These are phyloP conservation scores for Byssochlamys sp. DNA, from an alignment of 2,329 filamentous ascomycete species.

Conservation along the genomic window DNA sequence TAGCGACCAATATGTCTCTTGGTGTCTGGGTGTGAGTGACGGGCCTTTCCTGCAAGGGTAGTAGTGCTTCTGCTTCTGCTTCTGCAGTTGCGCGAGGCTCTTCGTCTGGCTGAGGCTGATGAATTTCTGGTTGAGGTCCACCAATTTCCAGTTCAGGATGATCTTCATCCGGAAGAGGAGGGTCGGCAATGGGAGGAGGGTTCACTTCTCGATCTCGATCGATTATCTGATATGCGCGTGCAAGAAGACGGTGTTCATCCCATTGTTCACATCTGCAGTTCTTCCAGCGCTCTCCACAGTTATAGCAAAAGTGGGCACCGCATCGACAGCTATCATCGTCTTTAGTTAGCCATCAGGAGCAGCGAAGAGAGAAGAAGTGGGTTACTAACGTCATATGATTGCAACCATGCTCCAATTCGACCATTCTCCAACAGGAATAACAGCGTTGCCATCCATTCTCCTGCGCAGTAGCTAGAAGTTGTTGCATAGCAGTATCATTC, in stretches of 20 bases:
- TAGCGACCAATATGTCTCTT: neutral
- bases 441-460: constrained; percentile 46
- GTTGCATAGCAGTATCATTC: constrained; percentile 31
- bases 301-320: constrained; percentile 42
- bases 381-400: constrained; percentile 48
- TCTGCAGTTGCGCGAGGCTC: neutral
- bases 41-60: too few species aligned
- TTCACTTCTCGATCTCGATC: constrained; percentile 14
- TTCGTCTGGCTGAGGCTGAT: neutral
- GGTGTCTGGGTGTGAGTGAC: neutral
- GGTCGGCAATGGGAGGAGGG: neutral
- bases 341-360: neutral
- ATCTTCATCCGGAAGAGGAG: neutral
- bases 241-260: constrained; percentile 27
- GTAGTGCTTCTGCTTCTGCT: too few species aligned
- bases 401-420: constrained; percentile 45
- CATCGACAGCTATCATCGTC: constrained; percentile 37
- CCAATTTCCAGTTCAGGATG: neutral
- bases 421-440: constrained; percentile 34
- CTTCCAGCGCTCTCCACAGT: constrained; percentile 37
- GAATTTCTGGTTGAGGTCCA: neutral
- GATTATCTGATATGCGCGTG: constrained; percentile 25
- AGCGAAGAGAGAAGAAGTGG: neutral
- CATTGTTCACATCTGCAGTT: constrained; percentile 32
- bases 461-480: constrained; percentile 33